phyloP scores from a whole-genome alignment of 202 grass and related monocot species.

The Bolboschoenoplectus hybrid region DNA sequence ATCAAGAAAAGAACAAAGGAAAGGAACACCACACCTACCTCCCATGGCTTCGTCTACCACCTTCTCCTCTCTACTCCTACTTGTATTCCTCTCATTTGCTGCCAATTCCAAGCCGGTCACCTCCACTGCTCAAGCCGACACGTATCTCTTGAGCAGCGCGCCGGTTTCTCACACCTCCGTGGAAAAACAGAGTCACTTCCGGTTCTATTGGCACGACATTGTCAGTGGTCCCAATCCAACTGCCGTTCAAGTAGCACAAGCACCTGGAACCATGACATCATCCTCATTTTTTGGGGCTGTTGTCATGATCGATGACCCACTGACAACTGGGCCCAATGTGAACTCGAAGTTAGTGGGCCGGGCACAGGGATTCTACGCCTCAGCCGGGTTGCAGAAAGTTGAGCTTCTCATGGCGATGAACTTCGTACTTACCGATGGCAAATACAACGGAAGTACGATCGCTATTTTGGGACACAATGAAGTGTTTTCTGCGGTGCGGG shows the following conservation, averaged over 20 bases:
- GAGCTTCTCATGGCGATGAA: slow-evolving; percentile 68
- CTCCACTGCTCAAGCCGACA: background rate
- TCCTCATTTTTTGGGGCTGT: slow-evolving; percentile 53
- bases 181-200: slow-evolving; percentile 57
- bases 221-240: slow-evolving; percentile 58
- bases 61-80: background rate
- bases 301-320: slow-evolving; percentile 64
- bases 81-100: background rate
- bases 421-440: slow-evolving; percentile 62
- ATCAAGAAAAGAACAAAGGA: background rate
- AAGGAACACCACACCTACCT: background rate
- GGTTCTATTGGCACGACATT: slow-evolving; percentile 80
- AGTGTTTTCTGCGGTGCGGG: slow-evolving; percentile 47
- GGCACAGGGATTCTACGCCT: slow-evolving; percentile 72
- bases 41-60: background rate
- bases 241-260: slow-evolving; percentile 51
- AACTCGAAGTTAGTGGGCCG: slow-evolving; percentile 43
- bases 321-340: slow-evolving; percentile 49
- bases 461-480: slow-evolving; percentile 64
- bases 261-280: slow-evolving; percentile 50
- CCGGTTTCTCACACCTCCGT: background rate
- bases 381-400: slow-evolving; percentile 44
- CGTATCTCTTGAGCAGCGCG: slow-evolving; percentile 1
- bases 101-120: background rate
- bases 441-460: slow-evolving; percentile 65